These are phyloP conservation scores for Zalerion maritima DNA, from an alignment of 495 filamentous ascomycete genomes.

Conservation along the genomic window DNA sequence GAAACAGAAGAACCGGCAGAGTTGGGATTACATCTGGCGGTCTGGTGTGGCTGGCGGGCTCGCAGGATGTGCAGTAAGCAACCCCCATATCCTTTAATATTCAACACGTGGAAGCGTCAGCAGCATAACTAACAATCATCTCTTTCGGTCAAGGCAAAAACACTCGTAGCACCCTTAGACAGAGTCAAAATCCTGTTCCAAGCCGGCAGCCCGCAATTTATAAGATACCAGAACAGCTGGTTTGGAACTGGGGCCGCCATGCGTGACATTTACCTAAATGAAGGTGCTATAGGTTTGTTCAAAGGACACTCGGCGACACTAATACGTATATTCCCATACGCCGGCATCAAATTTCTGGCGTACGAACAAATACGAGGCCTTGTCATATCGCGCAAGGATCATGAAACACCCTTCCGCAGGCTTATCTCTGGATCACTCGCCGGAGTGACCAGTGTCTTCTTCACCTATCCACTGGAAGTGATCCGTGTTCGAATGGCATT, in stretches of 20 bases:
- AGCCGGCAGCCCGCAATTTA: slow-evolving; percentile 81
- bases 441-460: slow-evolving; percentile 80
- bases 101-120: background rate
- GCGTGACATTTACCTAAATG: slow-evolving; percentile 60
- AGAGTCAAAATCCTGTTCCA: slow-evolving; percentile 98
- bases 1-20: slow-evolving; percentile 45
- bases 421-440: slow-evolving; percentile 68
- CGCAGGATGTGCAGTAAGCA: slow-evolving; percentile 71
- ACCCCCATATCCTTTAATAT: slow-evolving; percentile 1
- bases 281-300: slow-evolving; percentile 66
- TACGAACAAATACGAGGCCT: slow-evolving; percentile 84
- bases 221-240: slow-evolving; percentile 83
- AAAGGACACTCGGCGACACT: slow-evolving; percentile 90
- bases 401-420: slow-evolving; percentile 70
- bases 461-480: slow-evolving; percentile 89
- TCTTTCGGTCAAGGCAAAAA: slow-evolving; percentile 57
- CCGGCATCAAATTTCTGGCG: slow-evolving; percentile 91
- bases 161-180: slow-evolving; percentile 86
- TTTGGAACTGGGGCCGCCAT: slow-evolving; percentile 63
- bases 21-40: slow-evolving; percentile 64
- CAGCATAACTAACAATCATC: background rate
- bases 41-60: slow-evolving; percentile 76
- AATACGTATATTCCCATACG: slow-evolving; percentile 92
- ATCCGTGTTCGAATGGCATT: slow-evolving; percentile 87
- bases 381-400: slow-evolving; percentile 49